Evolutionary conservation across 2,329 filamentous ascomycete species (phyloP), one percentile per base, ranked within the genome.

Genomic region (Fusarium subtropicale): DNA sequence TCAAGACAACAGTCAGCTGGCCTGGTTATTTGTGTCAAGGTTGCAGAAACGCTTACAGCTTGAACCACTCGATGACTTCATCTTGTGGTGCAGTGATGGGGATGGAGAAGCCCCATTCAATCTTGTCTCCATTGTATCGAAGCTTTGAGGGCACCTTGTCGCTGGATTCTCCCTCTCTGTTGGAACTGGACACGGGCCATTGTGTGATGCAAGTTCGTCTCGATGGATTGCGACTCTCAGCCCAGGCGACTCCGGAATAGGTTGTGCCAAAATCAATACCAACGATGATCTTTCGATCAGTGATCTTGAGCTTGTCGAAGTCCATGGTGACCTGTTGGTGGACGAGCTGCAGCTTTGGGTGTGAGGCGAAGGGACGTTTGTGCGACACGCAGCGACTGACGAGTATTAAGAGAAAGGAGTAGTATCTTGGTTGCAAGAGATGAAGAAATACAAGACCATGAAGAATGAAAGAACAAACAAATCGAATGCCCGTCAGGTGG

Each of bases 241-340:
- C 81, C 81, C 83, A 86, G 13, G 83, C 83, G 8, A 86, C 78
- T 41, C 84, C 84, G 5, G 84, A 85, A 68, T 83, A 86, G 0
- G 84, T 87, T 18, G 85, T 87, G 13, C 85, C 85, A 61, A 87
- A 86, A 68, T 86, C 85, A 59, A 86, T 82, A 24, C 82, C 83
- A 54, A 85, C 78, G 34, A 85, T 81, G 71, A 85, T 79, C 68
- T 79, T 82, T 56, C 79, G 79, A 26, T 79, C 78, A 28, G 66
- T 71, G 30, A 75, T 75, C 42, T 72, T 73, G 50, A 80, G 73
- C 52, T 75, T 76, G 38, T 80, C 77, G 36, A 80, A 79, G 18
- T 81, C 78, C 79, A 81, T 80, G 6, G 9, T 55, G 34, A n/a
- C 7, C 8, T 31, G 10, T 44, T 44, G 24, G 10, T 18, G 7